phyloP scores from a whole-genome alignment of 345 rosid genomes.

The Lepidium sativum region DNA sequence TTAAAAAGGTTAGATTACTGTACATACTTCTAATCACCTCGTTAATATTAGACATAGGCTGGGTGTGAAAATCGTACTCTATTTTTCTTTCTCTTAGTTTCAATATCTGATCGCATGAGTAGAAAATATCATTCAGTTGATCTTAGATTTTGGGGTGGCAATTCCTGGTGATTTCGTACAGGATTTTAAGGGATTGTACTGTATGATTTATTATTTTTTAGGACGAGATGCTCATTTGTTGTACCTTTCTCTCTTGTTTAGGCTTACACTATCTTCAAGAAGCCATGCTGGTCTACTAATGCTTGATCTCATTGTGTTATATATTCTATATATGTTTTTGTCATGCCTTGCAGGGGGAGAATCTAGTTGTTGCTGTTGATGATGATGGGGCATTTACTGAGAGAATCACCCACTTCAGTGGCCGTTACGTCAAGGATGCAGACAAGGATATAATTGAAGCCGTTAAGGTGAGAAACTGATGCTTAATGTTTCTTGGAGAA shows the following conservation, averaged over 20 bases:
- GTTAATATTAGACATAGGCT: not conserved
- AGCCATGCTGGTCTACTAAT: not conserved
- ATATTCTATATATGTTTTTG: not conserved
- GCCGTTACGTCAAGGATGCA: constrained; percentile 73
- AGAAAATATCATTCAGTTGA: constrained; percentile 1
- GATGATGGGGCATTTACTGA: constrained; percentile 86
- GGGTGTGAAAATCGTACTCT: not conserved
- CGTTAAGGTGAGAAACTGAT: constrained; percentile 53
- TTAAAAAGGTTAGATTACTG: constrained; percentile 54
- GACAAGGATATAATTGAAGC: constrained; percentile 75
- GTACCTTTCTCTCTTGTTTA: constrained; percentile 1
- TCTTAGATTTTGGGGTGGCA: not conserved
- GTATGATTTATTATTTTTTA: not conserved
- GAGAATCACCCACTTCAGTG: constrained; percentile 62
- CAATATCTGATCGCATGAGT: not conserved
- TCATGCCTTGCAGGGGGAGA: constrained; percentile 43
- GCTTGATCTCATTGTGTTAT: not conserved
- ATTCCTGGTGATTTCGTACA: not conserved
- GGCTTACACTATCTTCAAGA: not conserved
- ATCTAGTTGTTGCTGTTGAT: constrained; percentile 80
- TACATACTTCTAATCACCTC: not conserved
- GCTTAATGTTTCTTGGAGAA: constrained; percentile 7
- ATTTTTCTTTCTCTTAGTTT: not conserved
- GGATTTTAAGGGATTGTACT: not conserved
- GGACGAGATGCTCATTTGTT: not conserved